phyloP scores from a whole-genome alignment of 495 filamentous ascomycete genomes.

The Cercophora samala region DNA sequence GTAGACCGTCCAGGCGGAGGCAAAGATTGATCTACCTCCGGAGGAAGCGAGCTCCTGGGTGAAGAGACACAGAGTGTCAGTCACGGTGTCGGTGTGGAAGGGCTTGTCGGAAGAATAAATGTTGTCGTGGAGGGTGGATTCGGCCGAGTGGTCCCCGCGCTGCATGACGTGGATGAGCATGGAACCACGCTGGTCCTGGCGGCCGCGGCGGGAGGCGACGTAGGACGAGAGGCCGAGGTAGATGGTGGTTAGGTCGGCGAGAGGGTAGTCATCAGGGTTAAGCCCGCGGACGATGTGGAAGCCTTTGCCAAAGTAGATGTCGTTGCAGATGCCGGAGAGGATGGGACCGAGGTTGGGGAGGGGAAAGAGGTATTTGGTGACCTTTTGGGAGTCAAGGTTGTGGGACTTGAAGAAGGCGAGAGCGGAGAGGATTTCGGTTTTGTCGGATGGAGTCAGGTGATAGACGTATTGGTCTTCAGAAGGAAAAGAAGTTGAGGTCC shows the following conservation, averaged over 20 bases:
- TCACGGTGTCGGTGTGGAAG: slow-evolving; percentile 61
- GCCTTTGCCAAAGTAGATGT: slow-evolving; percentile 45
- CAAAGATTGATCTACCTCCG: slow-evolving; percentile 50
- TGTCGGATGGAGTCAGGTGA: slow-evolving; percentile 23
- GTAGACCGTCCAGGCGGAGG: slow-evolving; percentile 50
- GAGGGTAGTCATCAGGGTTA: slow-evolving; percentile 32
- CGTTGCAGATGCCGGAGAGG: slow-evolving; percentile 20
- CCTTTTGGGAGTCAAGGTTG: slow-evolving; percentile 22
- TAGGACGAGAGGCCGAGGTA: slow-evolving; percentile 31
- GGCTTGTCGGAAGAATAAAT: slow-evolving; percentile 27
- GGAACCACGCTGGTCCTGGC: slow-evolving; percentile 29
- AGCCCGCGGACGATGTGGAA: slow-evolving; percentile 53
- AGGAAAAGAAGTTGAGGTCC: slow-evolving; percentile 21
- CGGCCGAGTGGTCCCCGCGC: slow-evolving; percentile 15
- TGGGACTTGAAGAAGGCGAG: slow-evolving; percentile 22
- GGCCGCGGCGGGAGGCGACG: slow-evolving; percentile 22
- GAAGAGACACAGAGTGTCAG: slow-evolving; percentile 59
- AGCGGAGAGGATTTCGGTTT: slow-evolving; percentile 23
- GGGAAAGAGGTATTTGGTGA: slow-evolving; percentile 24
- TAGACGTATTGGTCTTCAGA: slow-evolving; percentile 28
- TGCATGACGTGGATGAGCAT: slow-evolving; percentile 32
- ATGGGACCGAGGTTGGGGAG: slow-evolving; percentile 22
- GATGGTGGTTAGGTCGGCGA: slow-evolving; percentile 24
- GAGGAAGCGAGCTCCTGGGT: slow-evolving; percentile 41
- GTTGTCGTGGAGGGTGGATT: slow-evolving; percentile 20